Conservation (phyloP, 306 rosid species). For the Clitoria ternatea region DNA sequence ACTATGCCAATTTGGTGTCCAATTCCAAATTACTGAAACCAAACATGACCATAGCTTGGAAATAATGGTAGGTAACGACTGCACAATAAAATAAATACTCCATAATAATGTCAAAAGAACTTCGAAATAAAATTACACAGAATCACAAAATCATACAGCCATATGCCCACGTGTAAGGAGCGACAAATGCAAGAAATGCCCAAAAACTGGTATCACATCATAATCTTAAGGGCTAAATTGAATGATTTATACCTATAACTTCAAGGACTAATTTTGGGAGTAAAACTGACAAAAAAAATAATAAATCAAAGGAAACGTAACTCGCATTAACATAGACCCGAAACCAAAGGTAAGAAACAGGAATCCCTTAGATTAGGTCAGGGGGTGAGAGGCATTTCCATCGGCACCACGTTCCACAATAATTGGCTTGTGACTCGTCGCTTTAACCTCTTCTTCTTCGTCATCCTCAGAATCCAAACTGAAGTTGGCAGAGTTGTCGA, state of each 20-base stretch:
- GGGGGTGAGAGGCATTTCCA: constrained; percentile 37
- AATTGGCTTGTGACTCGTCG: constrained; percentile 29
- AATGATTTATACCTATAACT: too few relatives aligned
- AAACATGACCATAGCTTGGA: too few relatives aligned
- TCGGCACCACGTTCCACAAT: constrained; percentile 42
- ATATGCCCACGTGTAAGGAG: too few relatives aligned
- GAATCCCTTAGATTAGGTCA: not conserved
- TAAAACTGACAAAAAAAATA: too few relatives aligned
- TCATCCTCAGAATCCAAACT: constrained; percentile 70
- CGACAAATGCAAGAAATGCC: too few relatives aligned
- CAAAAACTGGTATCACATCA: too few relatives aligned
- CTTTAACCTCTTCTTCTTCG: constrained; percentile 33
- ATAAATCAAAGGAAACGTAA: too few relatives aligned
- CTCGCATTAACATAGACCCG: too few relatives aligned
- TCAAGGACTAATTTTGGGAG: too few relatives aligned
- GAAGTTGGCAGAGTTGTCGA: constrained; percentile 44
- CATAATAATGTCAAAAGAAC: not conserved
- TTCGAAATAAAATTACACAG: not conserved
- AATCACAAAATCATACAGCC: not conserved
- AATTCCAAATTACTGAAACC: not conserved
- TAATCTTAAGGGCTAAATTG: not conserved
- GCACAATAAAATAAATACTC: not conserved
- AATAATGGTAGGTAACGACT: too few relatives aligned
- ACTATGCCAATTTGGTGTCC: not conserved
- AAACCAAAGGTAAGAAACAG: too few relatives aligned